Evolutionary conservation across 73 alveolate species (phyloP).

Genomic region (Paramecium biaurelia): DNA sequence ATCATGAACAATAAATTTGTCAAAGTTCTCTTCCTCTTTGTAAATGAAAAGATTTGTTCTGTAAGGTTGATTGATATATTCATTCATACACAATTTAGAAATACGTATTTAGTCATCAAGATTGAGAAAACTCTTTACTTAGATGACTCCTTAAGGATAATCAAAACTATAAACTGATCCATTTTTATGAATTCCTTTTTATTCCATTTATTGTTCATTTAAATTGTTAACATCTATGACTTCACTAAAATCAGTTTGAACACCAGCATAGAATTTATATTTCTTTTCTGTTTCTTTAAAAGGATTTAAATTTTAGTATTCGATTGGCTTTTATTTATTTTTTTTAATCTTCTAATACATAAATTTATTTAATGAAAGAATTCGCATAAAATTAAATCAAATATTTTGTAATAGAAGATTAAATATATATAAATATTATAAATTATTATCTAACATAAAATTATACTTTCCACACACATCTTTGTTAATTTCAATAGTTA

Average conservation of each 20-base stretch:
- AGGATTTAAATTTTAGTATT: conserved; percentile 10
- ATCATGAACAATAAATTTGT: conserved; percentile 21
- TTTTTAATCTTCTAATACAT: conserved; percentile 34
- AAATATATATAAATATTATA: background rate
- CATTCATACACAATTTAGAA: conserved; percentile 41
- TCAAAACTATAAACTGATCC: background rate
- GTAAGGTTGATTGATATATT: conserved; percentile 39
- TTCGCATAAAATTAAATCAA: background rate
- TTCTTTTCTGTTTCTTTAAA: conserved; percentile 37
- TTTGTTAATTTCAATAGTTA: background rate
- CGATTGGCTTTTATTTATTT: background rate
- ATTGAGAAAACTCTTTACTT: background rate
- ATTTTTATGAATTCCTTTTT: background rate
- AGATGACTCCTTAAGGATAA: conserved; percentile 49
- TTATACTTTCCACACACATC: background rate
- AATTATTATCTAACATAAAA: background rate
- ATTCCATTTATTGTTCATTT: background rate
- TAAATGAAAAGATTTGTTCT: conserved; percentile 61
- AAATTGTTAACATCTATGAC: conserved; percentile 22
- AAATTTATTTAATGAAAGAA: background rate
- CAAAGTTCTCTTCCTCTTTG: conserved; percentile 23
- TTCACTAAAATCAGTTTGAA: conserved; percentile 51
- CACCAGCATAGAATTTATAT: conserved; percentile 28
- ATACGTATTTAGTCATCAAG: conserved; percentile 2
- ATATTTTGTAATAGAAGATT: background rate